Conservation (phyloP, 1,284 basidiomycete species). For the Sphaerobolus stellatus region DNA sequence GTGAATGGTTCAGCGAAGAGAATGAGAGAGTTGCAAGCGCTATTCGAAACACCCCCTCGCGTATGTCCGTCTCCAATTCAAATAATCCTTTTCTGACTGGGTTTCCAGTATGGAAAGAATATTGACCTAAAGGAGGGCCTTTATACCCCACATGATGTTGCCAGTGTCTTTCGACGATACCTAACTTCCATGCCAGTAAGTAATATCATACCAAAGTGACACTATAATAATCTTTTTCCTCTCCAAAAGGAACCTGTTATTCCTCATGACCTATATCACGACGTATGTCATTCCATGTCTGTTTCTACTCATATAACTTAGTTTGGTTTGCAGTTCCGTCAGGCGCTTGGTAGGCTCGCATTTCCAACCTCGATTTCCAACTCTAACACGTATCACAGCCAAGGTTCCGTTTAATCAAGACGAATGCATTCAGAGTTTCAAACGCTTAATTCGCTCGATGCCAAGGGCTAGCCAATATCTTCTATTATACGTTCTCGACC, state of each 20-base stretch:
- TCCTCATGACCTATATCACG: constrained; percentile 83
- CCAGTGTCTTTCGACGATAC: constrained; percentile 93
- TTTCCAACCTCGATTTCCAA: constrained; percentile 8
- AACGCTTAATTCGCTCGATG: constrained; percentile 80
- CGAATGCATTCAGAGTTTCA: constrained; percentile 75
- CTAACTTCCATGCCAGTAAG: constrained; percentile 94
- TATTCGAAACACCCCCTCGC: constrained; percentile 86
- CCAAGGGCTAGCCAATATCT: constrained; percentile 91
- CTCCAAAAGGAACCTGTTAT: constrained; percentile 88
- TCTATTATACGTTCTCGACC: constrained; percentile 92
- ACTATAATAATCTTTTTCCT: too few species aligned
- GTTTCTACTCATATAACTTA: too few species aligned
- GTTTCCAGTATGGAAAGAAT: constrained; percentile 81
- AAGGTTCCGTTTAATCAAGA: constrained; percentile 65
- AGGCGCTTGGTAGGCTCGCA: constrained; percentile 61
- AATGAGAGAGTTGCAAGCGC: constrained; percentile 91
- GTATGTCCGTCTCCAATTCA: constrained; percentile 46
- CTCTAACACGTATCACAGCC: constrained; percentile 39
- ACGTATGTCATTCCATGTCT: constrained; percentile 50
- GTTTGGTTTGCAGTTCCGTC: constrained; percentile 65
- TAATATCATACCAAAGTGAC: constrained; percentile 28
- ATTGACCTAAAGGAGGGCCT: constrained; percentile 85
- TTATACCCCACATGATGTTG: constrained; percentile 94
- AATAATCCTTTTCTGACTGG: constrained; percentile 6
- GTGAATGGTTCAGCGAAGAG: constrained; percentile 91